Conservation (phyloP, 176 grass and related monocot species). For the Neostapfia colusana region DNA sequence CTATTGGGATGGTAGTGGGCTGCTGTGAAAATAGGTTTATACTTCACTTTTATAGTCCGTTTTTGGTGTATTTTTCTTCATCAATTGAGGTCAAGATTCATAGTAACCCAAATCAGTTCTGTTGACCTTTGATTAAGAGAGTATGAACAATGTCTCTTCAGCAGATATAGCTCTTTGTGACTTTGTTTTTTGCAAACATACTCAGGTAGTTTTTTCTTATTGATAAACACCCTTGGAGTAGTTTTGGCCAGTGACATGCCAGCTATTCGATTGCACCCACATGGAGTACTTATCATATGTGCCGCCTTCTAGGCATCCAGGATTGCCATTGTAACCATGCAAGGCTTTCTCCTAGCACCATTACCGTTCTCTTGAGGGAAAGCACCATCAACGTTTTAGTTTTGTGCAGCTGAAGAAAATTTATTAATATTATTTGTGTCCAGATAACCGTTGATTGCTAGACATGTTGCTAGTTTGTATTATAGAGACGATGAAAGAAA, state of each 20-base stretch:
- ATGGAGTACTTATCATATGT: slow-evolving; percentile 25
- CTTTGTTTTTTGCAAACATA: background rate
- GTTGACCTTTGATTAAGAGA: background rate
- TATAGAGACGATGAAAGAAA: no score
- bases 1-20: background rate
- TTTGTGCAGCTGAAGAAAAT: background rate
- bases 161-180: background rate
- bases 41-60: slow-evolving; percentile 19
- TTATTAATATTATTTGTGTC: background rate
- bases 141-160: background rate
- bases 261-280: background rate
- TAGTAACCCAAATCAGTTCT: slow-evolving; percentile 9
- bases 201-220: background rate
- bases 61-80: slow-evolving; percentile 32
- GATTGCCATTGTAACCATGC: background rate
- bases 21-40: slow-evolving; percentile 22
- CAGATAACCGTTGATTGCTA: slow-evolving; percentile 1
- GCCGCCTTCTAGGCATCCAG: background rate
- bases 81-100: slow-evolving; percentile 15
- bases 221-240: background rate
- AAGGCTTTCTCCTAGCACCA: background rate
- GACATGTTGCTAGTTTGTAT: background rate
- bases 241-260: background rate
- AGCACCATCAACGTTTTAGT: no score
- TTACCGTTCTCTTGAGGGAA: no score